Evolutionary conservation across 2,329 filamentous ascomycete genomes (phyloP), one percentile per base, ranked within the genome.

Genomic region (Leptosphaerulina australis): DNA sequence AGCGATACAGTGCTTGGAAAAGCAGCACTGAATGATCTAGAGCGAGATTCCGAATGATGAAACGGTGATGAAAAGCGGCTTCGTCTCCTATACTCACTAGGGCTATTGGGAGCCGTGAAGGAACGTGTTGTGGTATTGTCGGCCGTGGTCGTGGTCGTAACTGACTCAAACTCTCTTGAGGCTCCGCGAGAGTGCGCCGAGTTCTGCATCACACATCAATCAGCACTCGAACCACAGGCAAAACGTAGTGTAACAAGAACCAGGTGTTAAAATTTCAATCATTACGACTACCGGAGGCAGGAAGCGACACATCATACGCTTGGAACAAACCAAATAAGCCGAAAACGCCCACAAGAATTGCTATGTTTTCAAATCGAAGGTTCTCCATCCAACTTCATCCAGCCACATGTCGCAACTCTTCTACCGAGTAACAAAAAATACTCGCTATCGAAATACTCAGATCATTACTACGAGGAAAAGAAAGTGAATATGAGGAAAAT

Each of bases 401-500:
- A 53, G 54, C 45, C 39, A 60, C 52, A 51, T 46, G 50, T 53
- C 45, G 43, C 46, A 49, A 35, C 53, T 50, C 54, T 53, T 35
- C 37, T 45, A 33, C 20, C 37, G 35, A 35, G 28, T 18, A 37
- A 24, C 12, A 35, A 24, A 28, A 41, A 44, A 31, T 50, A 41
- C 47, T 65, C 15, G 44, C 34, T 48, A 31, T 44, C 12, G 20
- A 9, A 4, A 15, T 47, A 46, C n/a, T 59, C 48, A 21, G 24
- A 12, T 50, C 44, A 41, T 57, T 25, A 34, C 36, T 44, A 45
- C 40, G 30, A 44, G 41, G 41, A 54, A n/a, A n/a, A 56, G 50
- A 38, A 49, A 55, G 50, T 41, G 59, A 34, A 51, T 33, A 55
- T 14, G 45, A 68, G 71, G 67, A 74, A 82, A 83, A 79, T 87